Evolutionary conservation across 2,329 filamentous ascomycete species (phyloP).

Genomic region (Colletotrichum paranaense): DNA sequence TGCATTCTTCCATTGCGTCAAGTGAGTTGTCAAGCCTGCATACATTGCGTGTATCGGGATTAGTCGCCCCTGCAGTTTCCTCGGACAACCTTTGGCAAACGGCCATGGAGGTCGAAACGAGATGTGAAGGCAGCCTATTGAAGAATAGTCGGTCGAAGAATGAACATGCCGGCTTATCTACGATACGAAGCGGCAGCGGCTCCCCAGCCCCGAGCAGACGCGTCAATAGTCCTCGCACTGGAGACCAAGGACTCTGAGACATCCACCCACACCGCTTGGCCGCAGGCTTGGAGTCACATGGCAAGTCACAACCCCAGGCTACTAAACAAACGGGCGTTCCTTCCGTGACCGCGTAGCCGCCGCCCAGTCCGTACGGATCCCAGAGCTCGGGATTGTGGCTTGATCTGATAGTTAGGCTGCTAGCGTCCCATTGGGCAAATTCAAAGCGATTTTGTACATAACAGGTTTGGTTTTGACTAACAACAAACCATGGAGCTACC

Average conservation of each 20-base stretch:
- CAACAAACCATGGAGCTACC: background rate
- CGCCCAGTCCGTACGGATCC: conserved; percentile 12
- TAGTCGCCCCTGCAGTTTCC: conserved; percentile 3
- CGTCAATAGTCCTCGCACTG: conserved; percentile 10
- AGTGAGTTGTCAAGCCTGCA: background rate
- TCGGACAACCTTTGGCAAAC: background rate
- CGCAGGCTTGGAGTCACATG: conserved; percentile 34
- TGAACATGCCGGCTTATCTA: conserved; percentile 6
- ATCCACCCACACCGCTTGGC: conserved; percentile 35
- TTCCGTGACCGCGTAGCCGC: conserved; percentile 25
- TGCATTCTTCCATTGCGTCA: background rate
- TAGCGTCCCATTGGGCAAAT: conserved; percentile 6
- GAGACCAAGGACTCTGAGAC: conserved; percentile 22
- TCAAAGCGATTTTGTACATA: background rate
- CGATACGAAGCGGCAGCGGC: conserved; percentile 15
- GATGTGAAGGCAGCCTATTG: background rate
- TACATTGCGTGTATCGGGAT: background rate
- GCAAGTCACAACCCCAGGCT: conserved; percentile 26
- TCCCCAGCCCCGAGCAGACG: conserved; percentile 5
- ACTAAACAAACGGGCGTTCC: conserved; percentile 26
- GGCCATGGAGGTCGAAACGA: background rate
- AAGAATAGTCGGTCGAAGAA: background rate
- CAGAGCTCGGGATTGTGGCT: conserved; percentile 25
- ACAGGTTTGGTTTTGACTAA: conserved; percentile 18
- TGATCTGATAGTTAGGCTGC: conserved; percentile 16